Percentiles rank a stretch among this genome's conserved stretches.
Evolutionary conservation across 2,329 filamentous ascomycete species (phyloP).

Genomic region (Orbilia ellipsospora): DNA sequence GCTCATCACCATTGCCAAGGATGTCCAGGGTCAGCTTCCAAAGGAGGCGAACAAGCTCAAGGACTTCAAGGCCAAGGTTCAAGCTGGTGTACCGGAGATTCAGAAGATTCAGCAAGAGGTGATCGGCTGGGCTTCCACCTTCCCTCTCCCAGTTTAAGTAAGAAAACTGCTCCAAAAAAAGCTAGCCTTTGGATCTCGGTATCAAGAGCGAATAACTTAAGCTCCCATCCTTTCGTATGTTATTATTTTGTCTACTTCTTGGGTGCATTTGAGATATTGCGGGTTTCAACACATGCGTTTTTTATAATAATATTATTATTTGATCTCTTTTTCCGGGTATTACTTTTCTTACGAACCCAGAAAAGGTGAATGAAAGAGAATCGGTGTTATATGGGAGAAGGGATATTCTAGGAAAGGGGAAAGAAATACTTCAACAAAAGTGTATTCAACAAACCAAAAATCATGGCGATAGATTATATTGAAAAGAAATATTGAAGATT

Average conservation of each 20-base stretch:
- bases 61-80: slow-evolving; percentile 97
- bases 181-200: slow-evolving; percentile 4
- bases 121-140: slow-evolving; percentile 82
- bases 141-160: slow-evolving; percentile 84
- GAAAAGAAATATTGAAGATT: background rate
- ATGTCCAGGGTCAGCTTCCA: slow-evolving; percentile 83
- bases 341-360: background rate
- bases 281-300: slow-evolving; percentile 53
- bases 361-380: slow-evolving; percentile 17
- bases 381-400: slow-evolving; percentile 38
- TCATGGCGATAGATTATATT: slow-evolving; percentile 16
- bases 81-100: slow-evolving; percentile 82
- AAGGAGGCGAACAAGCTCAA: slow-evolving; percentile 99
- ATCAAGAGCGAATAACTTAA: no score
- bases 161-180: no score
- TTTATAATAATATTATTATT: slow-evolving; percentile 8
- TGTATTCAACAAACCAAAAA: slow-evolving; percentile 53
- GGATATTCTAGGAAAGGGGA: slow-evolving; percentile 51
- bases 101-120: slow-evolving; percentile 89
- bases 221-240: no score
- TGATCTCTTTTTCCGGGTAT: slow-evolving; percentile 42
- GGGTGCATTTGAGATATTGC: slow-evolving; percentile 35
- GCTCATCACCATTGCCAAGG: slow-evolving; percentile 88
- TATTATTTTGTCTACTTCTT: slow-evolving; percentile 18
- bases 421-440: slow-evolving; percentile 38